phyloP scores from a whole-genome alignment of 108 stramenopile species.

The Cylindrotheca fusiformis region DNA sequence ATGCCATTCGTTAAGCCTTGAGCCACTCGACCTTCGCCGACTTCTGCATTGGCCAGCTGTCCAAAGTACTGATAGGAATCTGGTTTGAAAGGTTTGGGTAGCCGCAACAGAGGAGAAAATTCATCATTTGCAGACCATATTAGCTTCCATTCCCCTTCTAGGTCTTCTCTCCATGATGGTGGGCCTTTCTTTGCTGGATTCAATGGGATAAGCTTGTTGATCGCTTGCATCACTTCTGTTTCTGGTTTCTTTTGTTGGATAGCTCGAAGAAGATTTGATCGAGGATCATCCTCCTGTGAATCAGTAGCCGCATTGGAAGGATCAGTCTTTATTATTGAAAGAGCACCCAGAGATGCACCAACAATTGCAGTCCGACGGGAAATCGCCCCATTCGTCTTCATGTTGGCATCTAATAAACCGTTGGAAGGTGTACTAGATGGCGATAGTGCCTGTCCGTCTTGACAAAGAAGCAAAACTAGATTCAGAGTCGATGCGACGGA shows the following conservation, averaged over 20 bases:
- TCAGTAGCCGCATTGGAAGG: too few relatives aligned
- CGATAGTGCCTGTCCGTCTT: too few relatives aligned
- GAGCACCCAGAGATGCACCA: too few relatives aligned
- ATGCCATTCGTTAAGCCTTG: constrained; percentile 53
- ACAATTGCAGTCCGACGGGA: too few relatives aligned
- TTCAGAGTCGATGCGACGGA: too few relatives aligned
- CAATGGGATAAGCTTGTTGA: background rate
- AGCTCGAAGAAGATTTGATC: background rate
- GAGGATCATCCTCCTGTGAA: too few relatives aligned
- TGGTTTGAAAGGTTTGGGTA: constrained; percentile 60
- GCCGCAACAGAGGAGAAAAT: constrained; percentile 62
- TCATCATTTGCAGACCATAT: constrained; percentile 64
- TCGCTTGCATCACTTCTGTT: background rate
- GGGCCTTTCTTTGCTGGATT: background rate
- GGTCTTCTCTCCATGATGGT: background rate
- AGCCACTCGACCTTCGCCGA: constrained; percentile 62
- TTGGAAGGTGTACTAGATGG: too few relatives aligned
- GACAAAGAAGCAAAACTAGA: too few relatives aligned
- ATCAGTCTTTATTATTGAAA: too few relatives aligned
- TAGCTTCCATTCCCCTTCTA: constrained; percentile 71
- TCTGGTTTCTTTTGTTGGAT: background rate
- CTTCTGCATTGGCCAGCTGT: constrained; percentile 39
- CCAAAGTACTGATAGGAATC: constrained; percentile 71
- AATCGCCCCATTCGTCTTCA: too few relatives aligned
- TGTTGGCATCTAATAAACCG: too few relatives aligned